These are phyloP conservation scores for Effrenium voratum DNA, from an alignment of 73 alveolate species.

Conservation along the genomic window DNA sequence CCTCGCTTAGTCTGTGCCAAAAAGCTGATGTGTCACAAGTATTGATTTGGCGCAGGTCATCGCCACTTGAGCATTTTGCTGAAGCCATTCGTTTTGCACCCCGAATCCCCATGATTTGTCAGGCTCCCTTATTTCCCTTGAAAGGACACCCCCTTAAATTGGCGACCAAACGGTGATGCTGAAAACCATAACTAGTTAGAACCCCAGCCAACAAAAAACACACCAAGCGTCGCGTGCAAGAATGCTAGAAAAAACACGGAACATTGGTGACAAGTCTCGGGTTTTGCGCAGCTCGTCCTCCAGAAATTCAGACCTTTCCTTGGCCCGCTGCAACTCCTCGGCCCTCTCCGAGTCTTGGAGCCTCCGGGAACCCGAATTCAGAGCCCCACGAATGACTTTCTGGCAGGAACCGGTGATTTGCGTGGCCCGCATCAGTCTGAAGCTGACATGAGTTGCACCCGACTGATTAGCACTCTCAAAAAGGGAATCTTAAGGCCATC, in stretches of 20 bases:
- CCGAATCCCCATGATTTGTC: not conserved
- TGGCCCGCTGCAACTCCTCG: slow-evolving; percentile 41
- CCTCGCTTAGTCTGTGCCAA: no score
- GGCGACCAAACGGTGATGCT: not conserved
- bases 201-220: not conserved
- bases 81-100: not conserved
- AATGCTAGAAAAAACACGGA: not conserved
- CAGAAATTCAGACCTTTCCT: slow-evolving; percentile 41
- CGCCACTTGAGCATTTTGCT: no score
- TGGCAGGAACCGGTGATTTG: not conserved
- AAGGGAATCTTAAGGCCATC: no score
- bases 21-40: no score
- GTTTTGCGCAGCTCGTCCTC: slow-evolving; percentile 43
- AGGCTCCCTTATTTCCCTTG: not conserved
- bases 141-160: not conserved
- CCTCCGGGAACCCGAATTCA: not conserved
- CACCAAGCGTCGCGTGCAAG: not conserved
- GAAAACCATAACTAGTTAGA: not conserved
- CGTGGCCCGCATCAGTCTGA: no score
- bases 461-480: no score
- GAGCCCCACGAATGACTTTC: not conserved
- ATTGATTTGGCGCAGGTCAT: no score
- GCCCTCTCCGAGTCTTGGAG: slow-evolving; percentile 80
- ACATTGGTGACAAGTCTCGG: not conserved
- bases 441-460: no score